These are phyloP conservation scores for Entomortierella lignicola DNA, from an alignment of 192 early-diverging fungal genomes.

Conservation along the genomic window DNA sequence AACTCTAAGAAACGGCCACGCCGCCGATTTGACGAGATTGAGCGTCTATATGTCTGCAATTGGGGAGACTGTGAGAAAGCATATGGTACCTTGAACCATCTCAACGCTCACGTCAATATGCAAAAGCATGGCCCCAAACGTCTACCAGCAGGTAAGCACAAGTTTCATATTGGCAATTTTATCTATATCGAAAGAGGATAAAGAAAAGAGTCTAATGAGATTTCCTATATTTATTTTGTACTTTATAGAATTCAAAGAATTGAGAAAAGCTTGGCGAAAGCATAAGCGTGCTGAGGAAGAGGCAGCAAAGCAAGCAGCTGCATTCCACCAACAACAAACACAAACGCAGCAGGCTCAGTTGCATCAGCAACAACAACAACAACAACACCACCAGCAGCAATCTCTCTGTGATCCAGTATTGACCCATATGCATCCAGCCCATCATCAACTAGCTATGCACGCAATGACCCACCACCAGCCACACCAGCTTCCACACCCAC, in stretches of 20 bases:
- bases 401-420: constrained; percentile 38
- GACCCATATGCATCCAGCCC: constrained; percentile 27
- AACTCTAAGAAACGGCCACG: constrained; percentile 70
- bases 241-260: constrained; percentile 68
- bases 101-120: constrained; percentile 76
- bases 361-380: constrained; percentile 9
- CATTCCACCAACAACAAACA: constrained; percentile 26
- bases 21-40: constrained; percentile 72
- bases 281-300: constrained; percentile 65
- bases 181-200: too few relatives aligned
- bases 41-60: constrained; percentile 72
- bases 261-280: constrained; percentile 67
- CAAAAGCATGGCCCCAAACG: constrained; percentile 75
- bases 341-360: constrained; percentile 23
- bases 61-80: constrained; percentile 68
- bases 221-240: constrained; percentile 13
- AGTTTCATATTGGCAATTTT: neutral
- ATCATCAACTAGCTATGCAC: constrained; percentile 30
- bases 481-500: constrained; percentile 42
- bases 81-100: constrained; percentile 75
- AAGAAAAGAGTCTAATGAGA: too few relatives aligned
- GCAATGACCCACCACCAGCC: constrained; percentile 45
- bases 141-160: constrained; percentile 56
- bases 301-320: constrained; percentile 50
- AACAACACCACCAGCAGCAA: neutral